phyloP scores from a whole-genome alignment of 2,329 filamentous ascomycete species.

The Botryotinia calthae region DNA sequence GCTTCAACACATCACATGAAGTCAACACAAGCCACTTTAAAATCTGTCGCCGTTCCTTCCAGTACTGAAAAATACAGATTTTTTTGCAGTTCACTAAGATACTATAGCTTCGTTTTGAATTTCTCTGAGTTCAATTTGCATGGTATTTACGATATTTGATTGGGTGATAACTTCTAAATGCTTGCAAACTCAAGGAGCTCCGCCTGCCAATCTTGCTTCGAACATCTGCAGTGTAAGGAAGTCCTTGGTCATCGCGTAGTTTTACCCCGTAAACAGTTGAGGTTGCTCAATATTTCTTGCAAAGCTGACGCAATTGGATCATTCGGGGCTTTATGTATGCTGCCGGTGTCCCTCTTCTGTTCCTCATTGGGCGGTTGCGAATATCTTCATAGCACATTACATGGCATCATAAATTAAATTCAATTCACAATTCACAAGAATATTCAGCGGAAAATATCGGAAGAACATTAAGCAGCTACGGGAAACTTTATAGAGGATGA shows the following conservation, averaged over 20 bases:
- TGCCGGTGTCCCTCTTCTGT: not conserved
- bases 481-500: not conserved
- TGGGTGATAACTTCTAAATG: not conserved
- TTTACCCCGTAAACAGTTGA: not conserved
- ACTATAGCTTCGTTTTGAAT: not conserved
- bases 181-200: slow-evolving; percentile 6
- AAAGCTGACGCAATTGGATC: not conserved
- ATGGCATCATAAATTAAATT: not conserved
- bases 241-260: not conserved
- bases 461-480: not conserved
- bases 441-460: too few species aligned
- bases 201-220: slow-evolving; percentile 13
- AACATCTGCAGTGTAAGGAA: not conserved
- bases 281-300: slow-evolving; percentile 2
- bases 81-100: not conserved
- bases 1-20: not conserved
- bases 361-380: not conserved
- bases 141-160: not conserved
- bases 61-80: not conserved
- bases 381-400: not conserved
- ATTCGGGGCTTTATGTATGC: not conserved
- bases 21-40: not conserved
- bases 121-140: not conserved
- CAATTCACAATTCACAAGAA: not conserved
- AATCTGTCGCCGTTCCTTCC: not conserved